Base-by-base conservation (phyloP, 2,329 filamentous ascomycete genomes). In the Plenodomus lindquistii region DNA sequence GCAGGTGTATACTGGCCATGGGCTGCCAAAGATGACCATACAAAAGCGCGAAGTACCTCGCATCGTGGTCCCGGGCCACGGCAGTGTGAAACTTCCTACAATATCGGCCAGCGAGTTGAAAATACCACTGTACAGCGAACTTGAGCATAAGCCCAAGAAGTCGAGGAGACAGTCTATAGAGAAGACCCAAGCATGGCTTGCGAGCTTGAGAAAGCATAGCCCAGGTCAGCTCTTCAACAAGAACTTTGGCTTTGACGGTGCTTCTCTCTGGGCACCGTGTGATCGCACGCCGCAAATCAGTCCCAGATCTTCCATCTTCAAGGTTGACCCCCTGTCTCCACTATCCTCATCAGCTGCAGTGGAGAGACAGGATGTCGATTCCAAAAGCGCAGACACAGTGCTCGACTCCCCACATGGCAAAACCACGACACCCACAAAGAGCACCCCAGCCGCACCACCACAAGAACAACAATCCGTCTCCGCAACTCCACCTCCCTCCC, bases 221-320 rank as follows among this genome's bases (percentile, higher is more conserved):
- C 50, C 51, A 37, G 41, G 48, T 37, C 45, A 49, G 10, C 37
- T 57, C 34, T 57, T 57, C 49, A 53, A 55, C 40, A 44, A 42
- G 29, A 44, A 46, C 39, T 57, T 57, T 35, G 50, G 46, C 42
- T 57, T 57, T 22, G 37, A 34, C 9, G 41, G 37, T 8, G 42
- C 46, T 1, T 52, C 52, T 11, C 39, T 43, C 15, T 38, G 48
- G 8, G 46, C 21, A 17, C 39, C 39, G 13, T 50, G 40, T 20
- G 52, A 52, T n/a, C 39, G 37, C 16, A 52, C 54, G 37, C 54
- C 52, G 3, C 44, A 47, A 20, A 42, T 57, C 27, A 57, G 54
- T 29, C 54, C 54, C 10, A 41, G 54, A 18, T 50, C 54, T 3
- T 55, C 51, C 18, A 45, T 57, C 21, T 54, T 48, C 3, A 49